Base-by-base conservation (phyloP, 2,329 filamentous ascomycete species). In the Fusarium sp. region DNA sequence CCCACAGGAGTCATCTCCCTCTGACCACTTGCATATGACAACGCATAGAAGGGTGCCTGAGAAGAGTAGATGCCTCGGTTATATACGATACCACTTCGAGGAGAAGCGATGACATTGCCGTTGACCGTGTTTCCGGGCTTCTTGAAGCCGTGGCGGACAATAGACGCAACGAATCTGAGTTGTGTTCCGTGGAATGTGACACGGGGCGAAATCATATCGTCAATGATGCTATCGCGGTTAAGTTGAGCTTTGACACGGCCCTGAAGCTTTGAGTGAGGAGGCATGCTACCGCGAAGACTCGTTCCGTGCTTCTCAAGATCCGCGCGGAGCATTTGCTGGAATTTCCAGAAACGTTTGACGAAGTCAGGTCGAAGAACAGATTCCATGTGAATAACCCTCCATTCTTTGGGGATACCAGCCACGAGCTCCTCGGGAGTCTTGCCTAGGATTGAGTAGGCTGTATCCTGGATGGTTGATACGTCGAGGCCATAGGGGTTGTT, bases 11-110 rank as follows among this genome's bases (percentile, higher is more conserved):
- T 81, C 33, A 65, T 66, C 48, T 75, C 73, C 33, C 68, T 73
- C n/a, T 66, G 61, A n/a, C 63, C 60, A 13, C 71, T 72, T 15
- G 78, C 74, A 66, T 82, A 85, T 4, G 53, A 61, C 2, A 84
- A 72, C 7, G 81, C 75, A 58, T 81, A 84, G 6, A 72, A 70
- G 3, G 81, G 63, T n/a, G 74, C 69, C 4, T 82, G 82, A 6
- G 81, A 83, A 24, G 80, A 81, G 72, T 84, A 85, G 59, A 85
- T 81, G 4, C 82, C 82, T 1, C 72, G 72, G 10, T 82, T 78
- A 60, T 80, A 84, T 2, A 78, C 79, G 20, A 78, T 74, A 13
- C 82, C 81, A n/a, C 59, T 61, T 28, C 68, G 63, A 7, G 67
- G 71, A 28, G 68, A 69, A 5, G 51, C 56, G 46, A 70, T 36